A percentile compares a stretch with the other conserved stretches of the same genome.
Evolutionary conservation across 768 basidiomycete genomes (phyloP).

Genomic region (Leccinum disarticulatum): DNA sequence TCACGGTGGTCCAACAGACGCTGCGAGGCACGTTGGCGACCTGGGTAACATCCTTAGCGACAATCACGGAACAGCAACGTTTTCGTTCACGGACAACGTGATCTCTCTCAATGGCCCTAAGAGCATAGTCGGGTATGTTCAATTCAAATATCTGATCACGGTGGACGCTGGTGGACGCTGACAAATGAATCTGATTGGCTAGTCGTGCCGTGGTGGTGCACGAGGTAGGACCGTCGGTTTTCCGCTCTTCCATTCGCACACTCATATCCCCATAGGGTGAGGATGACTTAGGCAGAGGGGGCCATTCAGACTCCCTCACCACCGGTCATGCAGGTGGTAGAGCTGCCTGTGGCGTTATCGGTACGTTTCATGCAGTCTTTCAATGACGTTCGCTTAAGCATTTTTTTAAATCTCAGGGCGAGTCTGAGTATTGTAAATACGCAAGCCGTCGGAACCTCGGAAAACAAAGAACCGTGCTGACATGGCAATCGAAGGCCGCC

Average conservation of each 20-base stretch:
- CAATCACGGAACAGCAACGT: constrained; percentile 51
- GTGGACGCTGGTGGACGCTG: constrained; percentile 3
- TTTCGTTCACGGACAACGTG: constrained; percentile 57
- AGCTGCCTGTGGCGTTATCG: constrained; percentile 82
- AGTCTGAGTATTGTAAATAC: constrained; percentile 9
- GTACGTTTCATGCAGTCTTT: constrained; percentile 33
- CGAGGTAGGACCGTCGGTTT: constrained; percentile 41
- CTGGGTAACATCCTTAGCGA: constrained; percentile 73
- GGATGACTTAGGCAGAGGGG: constrained; percentile 78
- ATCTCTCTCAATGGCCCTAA: constrained; percentile 67
- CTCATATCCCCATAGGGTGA: constrained; percentile 46
- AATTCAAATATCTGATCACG: neutral
- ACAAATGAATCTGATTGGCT: constrained; percentile 5
- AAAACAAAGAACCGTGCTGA: neutral
- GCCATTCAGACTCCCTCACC: constrained; percentile 65
- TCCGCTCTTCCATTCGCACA: constrained; percentile 9
- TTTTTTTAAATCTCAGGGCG: constrained; percentile 15
- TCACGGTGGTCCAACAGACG: constrained; percentile 63
- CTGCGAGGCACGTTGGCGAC: constrained; percentile 68
- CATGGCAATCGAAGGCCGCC: constrained; percentile 5
- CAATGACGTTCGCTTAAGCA: constrained; percentile 1
- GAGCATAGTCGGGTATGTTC: constrained; percentile 67
- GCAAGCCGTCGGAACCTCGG: neutral
- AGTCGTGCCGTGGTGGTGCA: constrained; percentile 78
- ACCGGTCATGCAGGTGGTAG: constrained; percentile 79